Percentiles rank a stretch among this genome's conserved stretches.
phyloP scores from a whole-genome alignment of 768 basidiomycete genomes.

The Pluteus cervinus region DNA sequence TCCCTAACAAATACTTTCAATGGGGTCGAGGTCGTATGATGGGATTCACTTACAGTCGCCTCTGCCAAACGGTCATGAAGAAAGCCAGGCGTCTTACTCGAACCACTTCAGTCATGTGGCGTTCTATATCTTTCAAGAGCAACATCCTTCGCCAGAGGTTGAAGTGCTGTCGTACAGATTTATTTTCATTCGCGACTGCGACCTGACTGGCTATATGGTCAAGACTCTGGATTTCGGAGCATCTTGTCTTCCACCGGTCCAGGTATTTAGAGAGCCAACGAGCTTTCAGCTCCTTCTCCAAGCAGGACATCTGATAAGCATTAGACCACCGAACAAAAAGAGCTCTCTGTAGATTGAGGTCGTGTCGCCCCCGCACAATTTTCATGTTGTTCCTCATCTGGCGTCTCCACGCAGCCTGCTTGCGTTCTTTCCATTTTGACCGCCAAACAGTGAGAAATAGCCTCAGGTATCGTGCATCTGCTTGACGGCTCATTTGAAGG shows the following conservation, averaged over 20 bases:
- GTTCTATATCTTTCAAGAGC: constrained; percentile 40
- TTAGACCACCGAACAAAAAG: no score
- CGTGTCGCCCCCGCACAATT: constrained; percentile 48
- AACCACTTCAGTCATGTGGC: constrained; percentile 34
- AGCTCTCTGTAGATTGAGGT: constrained; percentile 44
- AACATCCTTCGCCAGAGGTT: constrained; percentile 54
- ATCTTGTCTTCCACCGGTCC: no score
- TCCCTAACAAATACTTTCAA: no score
- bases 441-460: constrained; percentile 50
- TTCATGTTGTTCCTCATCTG: constrained; percentile 73
- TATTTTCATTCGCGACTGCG: no score
- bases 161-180: no score
- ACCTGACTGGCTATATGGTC: no score
- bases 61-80: constrained; percentile 52
- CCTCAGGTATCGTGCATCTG: no score
- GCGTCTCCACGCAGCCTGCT: constrained; percentile 56
- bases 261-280: no score
- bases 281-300: no score
- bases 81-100: constrained; percentile 42
- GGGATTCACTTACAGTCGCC: constrained; percentile 39
- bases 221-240: no score
- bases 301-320: no score
- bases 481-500: constrained; percentile 36
- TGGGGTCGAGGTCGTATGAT: no score
- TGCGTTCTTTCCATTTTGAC: constrained; percentile 46